Conservation (phyloP, 768 basidiomycete species). For the Termitomyces eurrhizus region DNA sequence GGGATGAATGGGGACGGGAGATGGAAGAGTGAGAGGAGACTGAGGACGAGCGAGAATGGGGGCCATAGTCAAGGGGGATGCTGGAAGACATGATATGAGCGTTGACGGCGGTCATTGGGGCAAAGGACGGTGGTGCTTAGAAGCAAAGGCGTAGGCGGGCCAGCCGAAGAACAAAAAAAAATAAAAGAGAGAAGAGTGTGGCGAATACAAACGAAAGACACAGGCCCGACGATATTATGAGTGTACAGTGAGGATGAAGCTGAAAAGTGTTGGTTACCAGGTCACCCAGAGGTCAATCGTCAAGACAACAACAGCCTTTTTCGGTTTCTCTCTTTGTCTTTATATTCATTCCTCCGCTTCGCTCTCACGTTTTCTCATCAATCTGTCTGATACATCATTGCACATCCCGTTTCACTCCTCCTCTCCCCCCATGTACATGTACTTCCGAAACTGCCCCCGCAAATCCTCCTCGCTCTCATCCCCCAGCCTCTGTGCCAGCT, state of each 20-base stretch:
- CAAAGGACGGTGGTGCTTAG: conserved; percentile 36
- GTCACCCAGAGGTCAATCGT: conserved; percentile 29
- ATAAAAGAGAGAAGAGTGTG: conserved; percentile 17
- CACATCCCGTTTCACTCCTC: conserved; percentile 12
- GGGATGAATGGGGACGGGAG: conserved; percentile 77
- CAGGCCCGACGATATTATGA: conserved; percentile 32
- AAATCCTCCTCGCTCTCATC: conserved; percentile 47
- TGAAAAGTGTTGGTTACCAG: conserved; percentile 29
- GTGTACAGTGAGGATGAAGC: conserved; percentile 25
- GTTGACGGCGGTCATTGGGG: conserved; percentile 67
- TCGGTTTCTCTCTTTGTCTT: conserved; percentile 7
- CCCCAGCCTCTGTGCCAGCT: conserved; percentile 59
- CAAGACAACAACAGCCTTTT: conserved; percentile 35
- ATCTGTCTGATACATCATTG: conserved; percentile 13
- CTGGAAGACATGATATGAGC: conserved; percentile 67
- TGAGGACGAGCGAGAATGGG: conserved; percentile 76
- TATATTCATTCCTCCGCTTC: conserved; percentile 7
- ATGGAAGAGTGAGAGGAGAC: conserved; percentile 70
- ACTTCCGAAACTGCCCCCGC: conserved; percentile 59
- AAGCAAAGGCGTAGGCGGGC: conserved; percentile 40
- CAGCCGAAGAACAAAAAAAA: conserved; percentile 45
- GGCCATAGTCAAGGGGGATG: conserved; percentile 70
- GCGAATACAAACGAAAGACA: conserved; percentile 24
- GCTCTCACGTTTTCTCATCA: conserved; percentile 3
- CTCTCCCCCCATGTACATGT: conserved; percentile 67